These are phyloP conservation scores for Nepenthes mirabilis DNA, from an alignment of 148 eudicot species.

Conservation along the genomic window DNA sequence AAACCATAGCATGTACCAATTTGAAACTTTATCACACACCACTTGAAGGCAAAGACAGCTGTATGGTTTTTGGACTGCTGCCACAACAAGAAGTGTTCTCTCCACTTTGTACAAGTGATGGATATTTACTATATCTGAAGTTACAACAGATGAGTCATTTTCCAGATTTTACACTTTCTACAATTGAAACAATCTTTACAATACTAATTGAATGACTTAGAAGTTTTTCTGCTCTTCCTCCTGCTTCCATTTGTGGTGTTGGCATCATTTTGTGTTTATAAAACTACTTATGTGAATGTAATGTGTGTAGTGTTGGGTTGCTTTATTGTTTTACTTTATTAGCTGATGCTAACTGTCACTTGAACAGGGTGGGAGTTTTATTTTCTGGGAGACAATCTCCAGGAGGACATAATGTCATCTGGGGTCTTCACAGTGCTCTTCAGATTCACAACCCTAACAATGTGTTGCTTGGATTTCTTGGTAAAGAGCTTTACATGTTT, in stretches of 20 bases:
- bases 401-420: conserved; percentile 95
- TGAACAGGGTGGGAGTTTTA: conserved; percentile 76
- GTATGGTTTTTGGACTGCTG: neutral
- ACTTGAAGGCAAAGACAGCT: no score
- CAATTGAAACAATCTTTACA: no score
- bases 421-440: conserved; percentile 89
- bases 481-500: conserved; percentile 21
- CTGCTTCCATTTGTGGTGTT: no score
- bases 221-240: no score
- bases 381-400: conserved; percentile 98
- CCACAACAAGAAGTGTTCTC: neutral
- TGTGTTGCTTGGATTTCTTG: conserved; percentile 78
- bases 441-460: conserved; percentile 65
- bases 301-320: neutral
- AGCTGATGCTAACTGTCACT: neutral
- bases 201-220: no score
- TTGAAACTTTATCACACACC: no score
- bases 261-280: no score
- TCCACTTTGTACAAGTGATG: neutral
- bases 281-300: neutral
- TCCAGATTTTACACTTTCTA: no score
- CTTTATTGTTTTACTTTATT: neutral
- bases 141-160: no score
- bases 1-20: no score
- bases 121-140: no score